phyloP scores from a whole-genome alignment of 1,284 basidiomycete genomes.

The Malassezia restricta region DNA sequence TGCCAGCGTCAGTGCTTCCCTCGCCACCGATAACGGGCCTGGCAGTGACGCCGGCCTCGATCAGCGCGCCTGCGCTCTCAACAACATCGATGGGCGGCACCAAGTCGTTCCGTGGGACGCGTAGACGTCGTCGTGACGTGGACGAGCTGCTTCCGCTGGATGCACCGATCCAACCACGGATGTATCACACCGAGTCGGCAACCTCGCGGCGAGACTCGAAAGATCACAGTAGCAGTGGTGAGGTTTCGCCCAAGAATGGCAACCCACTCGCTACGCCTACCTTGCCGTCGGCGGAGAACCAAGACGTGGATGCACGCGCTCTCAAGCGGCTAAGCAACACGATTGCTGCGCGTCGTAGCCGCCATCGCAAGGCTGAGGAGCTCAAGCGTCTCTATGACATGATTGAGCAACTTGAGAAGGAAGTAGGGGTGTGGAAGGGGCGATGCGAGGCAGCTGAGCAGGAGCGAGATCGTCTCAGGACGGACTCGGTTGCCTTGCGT shows the following conservation, averaged over 20 bases:
- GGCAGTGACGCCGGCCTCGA: not conserved
- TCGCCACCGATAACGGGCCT: not conserved
- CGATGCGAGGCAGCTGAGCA: slow-evolving; percentile 35
- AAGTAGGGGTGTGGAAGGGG: slow-evolving; percentile 38
- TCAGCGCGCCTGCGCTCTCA: not conserved
- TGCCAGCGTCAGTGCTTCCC: not conserved
- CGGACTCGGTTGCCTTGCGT: not conserved
- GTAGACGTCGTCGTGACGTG: slow-evolving; percentile 24
- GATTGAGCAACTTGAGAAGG: slow-evolving; percentile 28
- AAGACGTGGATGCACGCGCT: slow-evolving; percentile 31
- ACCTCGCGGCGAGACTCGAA: slow-evolving; percentile 33
- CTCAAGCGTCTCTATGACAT: slow-evolving; percentile 31
- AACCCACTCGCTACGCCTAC: not conserved
- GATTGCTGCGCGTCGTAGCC: slow-evolving; percentile 38
- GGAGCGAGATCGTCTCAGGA: slow-evolving; percentile 24
- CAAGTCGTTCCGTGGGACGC: slow-evolving; percentile 19
- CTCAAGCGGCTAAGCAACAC: slow-evolving; percentile 45
- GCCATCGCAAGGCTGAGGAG: slow-evolving; percentile 44
- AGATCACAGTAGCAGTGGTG: not conserved
- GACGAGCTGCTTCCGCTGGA: slow-evolving; percentile 41
- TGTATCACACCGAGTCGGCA: slow-evolving; percentile 38
- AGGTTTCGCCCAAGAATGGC: not conserved
- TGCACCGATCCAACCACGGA: slow-evolving; percentile 41
- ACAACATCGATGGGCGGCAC: not conserved
- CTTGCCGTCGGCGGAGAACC: slow-evolving; percentile 18